Conservation (phyloP, 2,329 filamentous ascomycete species). For the Aspergillus sp. region DNA sequence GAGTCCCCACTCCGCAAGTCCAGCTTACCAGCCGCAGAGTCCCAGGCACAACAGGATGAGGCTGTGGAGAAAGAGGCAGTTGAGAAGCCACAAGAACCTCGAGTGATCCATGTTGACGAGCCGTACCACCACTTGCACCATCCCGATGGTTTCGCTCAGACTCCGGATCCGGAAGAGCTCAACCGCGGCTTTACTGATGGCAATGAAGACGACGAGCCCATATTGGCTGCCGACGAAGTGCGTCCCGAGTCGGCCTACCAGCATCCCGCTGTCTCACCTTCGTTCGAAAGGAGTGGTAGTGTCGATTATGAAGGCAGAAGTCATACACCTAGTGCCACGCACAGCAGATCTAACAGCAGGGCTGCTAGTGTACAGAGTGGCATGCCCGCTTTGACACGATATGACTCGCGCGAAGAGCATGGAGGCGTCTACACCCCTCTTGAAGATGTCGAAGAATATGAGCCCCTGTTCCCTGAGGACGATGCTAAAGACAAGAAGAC, state of each 20-base stretch:
- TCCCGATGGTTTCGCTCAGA: slow-evolving; percentile 53
- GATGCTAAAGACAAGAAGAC: slow-evolving; percentile 62
- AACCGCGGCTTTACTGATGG: slow-evolving; percentile 47
- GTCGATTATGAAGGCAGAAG: slow-evolving; percentile 55
- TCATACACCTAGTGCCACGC: slow-evolving; percentile 56
- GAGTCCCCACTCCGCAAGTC: slow-evolving; percentile 57
- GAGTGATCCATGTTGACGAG: slow-evolving; percentile 76
- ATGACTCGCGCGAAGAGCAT: slow-evolving; percentile 54
- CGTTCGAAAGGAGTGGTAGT: slow-evolving; percentile 64
- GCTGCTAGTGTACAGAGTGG: slow-evolving; percentile 65
- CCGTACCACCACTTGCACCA: slow-evolving; percentile 50
- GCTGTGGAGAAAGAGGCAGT: slow-evolving; percentile 3
- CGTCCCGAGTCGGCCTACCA: slow-evolving; percentile 67
- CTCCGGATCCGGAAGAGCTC: slow-evolving; percentile 54
- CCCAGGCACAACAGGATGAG: slow-evolving; percentile 30
- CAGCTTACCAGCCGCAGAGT: slow-evolving; percentile 53
- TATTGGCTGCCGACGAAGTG: slow-evolving; percentile 86
- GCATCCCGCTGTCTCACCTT: slow-evolving; percentile 79
- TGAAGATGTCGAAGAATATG: slow-evolving; percentile 90
- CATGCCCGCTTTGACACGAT: slow-evolving; percentile 56
- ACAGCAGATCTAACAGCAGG: slow-evolving; percentile 66
- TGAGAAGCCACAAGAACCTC: slow-evolving; percentile 23
- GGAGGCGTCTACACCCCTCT: slow-evolving; percentile 66
- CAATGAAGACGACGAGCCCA: slow-evolving; percentile 70
- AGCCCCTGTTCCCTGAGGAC: slow-evolving; percentile 84